These are phyloP conservation scores for Diaporthe ampelina DNA, from an alignment of 2,329 filamentous ascomycete genomes.

Conservation along the genomic window DNA sequence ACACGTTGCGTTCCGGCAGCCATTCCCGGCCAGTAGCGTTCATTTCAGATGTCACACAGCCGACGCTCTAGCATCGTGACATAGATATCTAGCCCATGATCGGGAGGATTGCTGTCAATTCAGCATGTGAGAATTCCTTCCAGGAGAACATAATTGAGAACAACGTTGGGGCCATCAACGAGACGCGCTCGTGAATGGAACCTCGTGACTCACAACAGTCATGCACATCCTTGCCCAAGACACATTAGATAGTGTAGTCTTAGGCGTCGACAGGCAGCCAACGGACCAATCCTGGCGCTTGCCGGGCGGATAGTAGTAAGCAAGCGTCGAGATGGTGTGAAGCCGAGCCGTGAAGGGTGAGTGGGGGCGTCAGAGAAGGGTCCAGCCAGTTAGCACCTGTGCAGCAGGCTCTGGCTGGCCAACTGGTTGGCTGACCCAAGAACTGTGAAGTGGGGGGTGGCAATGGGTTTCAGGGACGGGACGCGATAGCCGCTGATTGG, in stretches of 20 bases:
- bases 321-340: conserved; percentile 13
- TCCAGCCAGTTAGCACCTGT: conserved; percentile 4
- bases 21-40: not conserved
- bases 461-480: conserved; percentile 32
- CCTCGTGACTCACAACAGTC: conserved; percentile 33
- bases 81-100: not conserved
- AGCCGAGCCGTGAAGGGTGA: conserved; percentile 5
- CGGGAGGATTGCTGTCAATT: not conserved
- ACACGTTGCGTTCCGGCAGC: not conserved
- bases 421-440: conserved; percentile 18
- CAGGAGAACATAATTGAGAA: not conserved
- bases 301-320: not conserved
- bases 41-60: not conserved
- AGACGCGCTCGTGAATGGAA: conserved; percentile 2
- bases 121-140: not conserved
- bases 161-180: not conserved
- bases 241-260: not conserved
- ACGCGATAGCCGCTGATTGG: conserved; percentile 26
- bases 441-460: conserved; percentile 9
- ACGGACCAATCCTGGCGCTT: conserved; percentile 12
- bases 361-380: conserved; percentile 9
- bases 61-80: not conserved
- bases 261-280: not conserved
- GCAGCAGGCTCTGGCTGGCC: not conserved
- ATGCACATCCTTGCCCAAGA: conserved; percentile 23